Evolutionary conservation across 2,329 filamentous ascomycete genomes (phyloP).

Genomic region (Pseudohalonectria lignicola): DNA sequence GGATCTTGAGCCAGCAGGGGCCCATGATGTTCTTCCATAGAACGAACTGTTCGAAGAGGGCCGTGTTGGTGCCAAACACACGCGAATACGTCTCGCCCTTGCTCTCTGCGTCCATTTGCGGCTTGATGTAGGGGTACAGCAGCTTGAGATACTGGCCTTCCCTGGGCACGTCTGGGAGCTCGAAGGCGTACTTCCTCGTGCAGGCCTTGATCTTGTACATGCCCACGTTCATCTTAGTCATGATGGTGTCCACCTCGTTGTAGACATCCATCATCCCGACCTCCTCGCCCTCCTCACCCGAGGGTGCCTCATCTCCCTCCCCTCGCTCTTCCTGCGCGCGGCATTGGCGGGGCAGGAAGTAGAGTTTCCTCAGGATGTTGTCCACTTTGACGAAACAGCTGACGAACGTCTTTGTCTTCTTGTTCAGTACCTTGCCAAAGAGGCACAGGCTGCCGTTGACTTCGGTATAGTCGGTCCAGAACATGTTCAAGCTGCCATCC

Average conservation of each 20-base stretch:
- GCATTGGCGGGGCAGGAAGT: conserved; percentile 72
- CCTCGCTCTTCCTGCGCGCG: conserved; percentile 27
- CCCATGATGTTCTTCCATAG: conserved; percentile 99
- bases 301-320: too few relatives aligned
- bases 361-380: conserved; percentile 86
- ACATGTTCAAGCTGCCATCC: conserved; percentile 85
- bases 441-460: conserved; percentile 84
- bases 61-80: conserved; percentile 87
- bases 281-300: conserved; percentile 55
- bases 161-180: conserved; percentile 74
- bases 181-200: conserved; percentile 89
- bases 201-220: conserved; percentile 92
- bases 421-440: conserved; percentile 93
- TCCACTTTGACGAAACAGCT: conserved; percentile 96
- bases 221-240: conserved; percentile 75
- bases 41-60: conserved; percentile 95
- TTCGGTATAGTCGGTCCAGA: conserved; percentile 95
- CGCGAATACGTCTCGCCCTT: conserved; percentile 86
- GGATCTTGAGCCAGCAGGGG: conserved; percentile 90
- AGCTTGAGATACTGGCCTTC: conserved; percentile 89
- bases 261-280: conserved; percentile 86
- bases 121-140: conserved; percentile 88
- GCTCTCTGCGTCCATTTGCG: conserved; percentile 56
- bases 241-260: conserved; percentile 76
- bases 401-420: conserved; percentile 64